Conservation (phyloP, 805 yeast species). For the Candida pini region DNA sequence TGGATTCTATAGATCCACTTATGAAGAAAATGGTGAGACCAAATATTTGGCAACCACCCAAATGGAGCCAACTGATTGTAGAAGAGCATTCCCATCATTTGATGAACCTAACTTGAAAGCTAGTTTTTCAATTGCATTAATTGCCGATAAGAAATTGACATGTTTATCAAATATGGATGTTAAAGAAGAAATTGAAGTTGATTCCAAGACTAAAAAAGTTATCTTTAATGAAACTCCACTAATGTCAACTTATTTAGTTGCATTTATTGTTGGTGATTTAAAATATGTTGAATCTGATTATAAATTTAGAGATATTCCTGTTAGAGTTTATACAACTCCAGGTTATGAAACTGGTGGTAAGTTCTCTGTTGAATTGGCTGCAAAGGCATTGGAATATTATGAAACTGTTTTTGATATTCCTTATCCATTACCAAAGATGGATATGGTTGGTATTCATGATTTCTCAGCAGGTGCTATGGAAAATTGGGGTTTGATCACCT, state of each 20-base stretch:
- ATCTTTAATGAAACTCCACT: conserved; percentile 43
- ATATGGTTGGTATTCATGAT: conserved; percentile 73
- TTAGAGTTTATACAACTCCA: conserved; percentile 48
- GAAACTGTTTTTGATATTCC: conserved; percentile 42
- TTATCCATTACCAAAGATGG: conserved; percentile 82
- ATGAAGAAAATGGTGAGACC: conserved; percentile 37
- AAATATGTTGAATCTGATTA: conserved; percentile 46
- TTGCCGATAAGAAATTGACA: conserved; percentile 32
- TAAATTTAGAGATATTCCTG: conserved; percentile 42
- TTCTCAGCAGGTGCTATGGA: conserved; percentile 88
- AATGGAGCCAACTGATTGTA: conserved; percentile 56
- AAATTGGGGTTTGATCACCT: conserved; percentile 81
- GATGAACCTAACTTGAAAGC: conserved; percentile 58
- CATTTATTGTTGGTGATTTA: conserved; percentile 55
- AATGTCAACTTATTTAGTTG: conserved; percentile 53
- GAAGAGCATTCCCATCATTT: conserved; percentile 54
- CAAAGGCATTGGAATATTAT: conserved; percentile 48
- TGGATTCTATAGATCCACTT: conserved; percentile 49
- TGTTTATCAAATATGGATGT: conserved; percentile 48
- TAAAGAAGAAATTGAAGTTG: conserved; percentile 16
- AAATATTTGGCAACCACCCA: conserved; percentile 51
- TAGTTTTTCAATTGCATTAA: conserved; percentile 42
- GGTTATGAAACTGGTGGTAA: conserved; percentile 42
- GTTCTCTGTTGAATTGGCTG: conserved; percentile 45
- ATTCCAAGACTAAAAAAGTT: conserved; percentile 22